Conservation (phyloP, 768 basidiomycete species). For the Dictyophora rubrovolvata region DNA sequence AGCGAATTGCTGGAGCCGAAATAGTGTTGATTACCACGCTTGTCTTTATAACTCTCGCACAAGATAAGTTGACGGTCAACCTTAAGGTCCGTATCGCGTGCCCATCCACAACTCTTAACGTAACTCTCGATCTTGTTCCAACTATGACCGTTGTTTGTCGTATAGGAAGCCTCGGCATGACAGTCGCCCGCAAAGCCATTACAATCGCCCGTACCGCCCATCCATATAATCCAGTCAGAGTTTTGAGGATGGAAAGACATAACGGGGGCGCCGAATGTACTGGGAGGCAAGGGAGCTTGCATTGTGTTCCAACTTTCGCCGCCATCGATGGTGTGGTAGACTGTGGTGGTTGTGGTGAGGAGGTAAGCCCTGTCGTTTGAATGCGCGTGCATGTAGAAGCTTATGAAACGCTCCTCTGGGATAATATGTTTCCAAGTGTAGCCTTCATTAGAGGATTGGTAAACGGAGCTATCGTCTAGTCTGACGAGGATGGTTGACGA, state of each 20-base stretch:
- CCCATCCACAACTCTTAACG: slow-evolving; percentile 88
- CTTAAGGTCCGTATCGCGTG: slow-evolving; percentile 63
- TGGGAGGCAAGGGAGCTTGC: slow-evolving; percentile 60
- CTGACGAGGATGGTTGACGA: slow-evolving; percentile 84
- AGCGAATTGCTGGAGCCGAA: slow-evolving; percentile 54
- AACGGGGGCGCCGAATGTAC: slow-evolving; percentile 63
- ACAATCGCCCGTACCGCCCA: slow-evolving; percentile 62
- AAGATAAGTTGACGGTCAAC: slow-evolving; percentile 83
- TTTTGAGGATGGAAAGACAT: slow-evolving; percentile 77
- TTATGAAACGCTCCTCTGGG: slow-evolving; percentile 58
- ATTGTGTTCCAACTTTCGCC: slow-evolving; percentile 60
- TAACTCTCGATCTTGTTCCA: slow-evolving; percentile 80
- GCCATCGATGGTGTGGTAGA: slow-evolving; percentile 76
- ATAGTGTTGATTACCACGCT: slow-evolving; percentile 64
- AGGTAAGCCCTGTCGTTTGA: slow-evolving; percentile 79
- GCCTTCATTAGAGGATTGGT: slow-evolving; percentile 95
- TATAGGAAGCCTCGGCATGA: slow-evolving; percentile 64
- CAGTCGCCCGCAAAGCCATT: slow-evolving; percentile 40
- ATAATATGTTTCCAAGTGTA: slow-evolving; percentile 73
- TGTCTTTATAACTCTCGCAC: slow-evolving; percentile 80
- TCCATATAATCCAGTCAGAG: slow-evolving; percentile 84
- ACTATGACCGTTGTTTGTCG: slow-evolving; percentile 61
- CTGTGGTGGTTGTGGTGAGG: slow-evolving; percentile 54
- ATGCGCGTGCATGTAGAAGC: slow-evolving; percentile 81
- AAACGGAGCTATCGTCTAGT: slow-evolving; percentile 64